Evolutionary conservation across 768 basidiomycete genomes (phyloP).

Genomic region (Boletus bicolor): DNA sequence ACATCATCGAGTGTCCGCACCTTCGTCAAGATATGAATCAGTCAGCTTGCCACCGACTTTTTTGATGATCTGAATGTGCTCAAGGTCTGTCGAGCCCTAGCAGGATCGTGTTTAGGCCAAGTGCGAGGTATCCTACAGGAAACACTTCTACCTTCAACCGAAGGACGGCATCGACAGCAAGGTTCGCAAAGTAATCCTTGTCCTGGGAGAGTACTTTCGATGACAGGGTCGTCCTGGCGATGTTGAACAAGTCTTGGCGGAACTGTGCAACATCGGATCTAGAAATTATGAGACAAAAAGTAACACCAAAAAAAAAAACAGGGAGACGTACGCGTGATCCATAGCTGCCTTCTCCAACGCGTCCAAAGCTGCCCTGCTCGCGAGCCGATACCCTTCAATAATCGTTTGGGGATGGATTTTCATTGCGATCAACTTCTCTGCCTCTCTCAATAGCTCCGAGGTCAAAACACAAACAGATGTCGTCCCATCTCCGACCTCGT

Average conservation of each 20-base stretch:
- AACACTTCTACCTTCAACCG: constrained; percentile 66
- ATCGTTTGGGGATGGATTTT: constrained; percentile 99
- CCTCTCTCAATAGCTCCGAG: constrained; percentile 88
- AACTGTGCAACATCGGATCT: constrained; percentile 74
- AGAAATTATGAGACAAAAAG: neutral
- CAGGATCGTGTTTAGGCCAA: constrained; percentile 1
- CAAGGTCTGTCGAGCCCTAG: constrained; percentile 92
- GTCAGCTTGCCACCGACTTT: constrained; percentile 99
- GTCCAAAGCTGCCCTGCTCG: constrained; percentile 76
- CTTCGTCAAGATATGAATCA: constrained; percentile 97
- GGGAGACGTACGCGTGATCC: constrained; percentile 72
- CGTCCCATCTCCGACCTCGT: constrained; percentile 96
- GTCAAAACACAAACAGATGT: constrained; percentile 91
- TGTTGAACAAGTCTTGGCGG: constrained; percentile 90
- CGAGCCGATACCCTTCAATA: constrained; percentile 94
- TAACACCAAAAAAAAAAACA: neutral
- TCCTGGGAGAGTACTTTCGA: constrained; percentile 96
- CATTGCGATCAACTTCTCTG: constrained; percentile 87
- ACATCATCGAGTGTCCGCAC: constrained; percentile 34
- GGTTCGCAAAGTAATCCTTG: constrained; percentile 96
- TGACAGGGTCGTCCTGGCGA: constrained; percentile 91
- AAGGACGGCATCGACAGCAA: constrained; percentile 95
- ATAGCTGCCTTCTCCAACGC: constrained; percentile 80
- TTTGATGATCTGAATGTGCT: constrained; percentile 99
- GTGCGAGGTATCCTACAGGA: neutral